Evolutionary conservation across 352 stramenopile species (phyloP), one percentile per base, ranked within the genome.

Genomic region (Plasmopara halstedii): DNA sequence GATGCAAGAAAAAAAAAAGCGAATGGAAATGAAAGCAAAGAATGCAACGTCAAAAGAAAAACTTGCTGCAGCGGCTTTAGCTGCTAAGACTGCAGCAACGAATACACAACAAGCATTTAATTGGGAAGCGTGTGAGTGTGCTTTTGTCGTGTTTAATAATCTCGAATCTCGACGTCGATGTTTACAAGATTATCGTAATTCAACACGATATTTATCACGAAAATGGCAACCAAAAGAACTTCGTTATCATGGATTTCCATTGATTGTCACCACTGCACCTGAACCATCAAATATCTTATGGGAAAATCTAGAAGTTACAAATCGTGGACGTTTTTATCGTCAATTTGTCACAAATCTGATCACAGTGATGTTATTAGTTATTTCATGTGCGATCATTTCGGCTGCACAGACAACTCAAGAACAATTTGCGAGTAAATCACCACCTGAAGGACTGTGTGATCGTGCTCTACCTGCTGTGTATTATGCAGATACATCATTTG

Each of bases 131-230:
- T 87, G 73, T 14, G 63, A 85, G 22, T 88, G 75, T 38, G 83
- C 83, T 5, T 94, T 91, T 45, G 75, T 95, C 8, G 76, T 92
- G n/a, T 95, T 95, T 39, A 84, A 94, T 50, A 81, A 90, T 37
- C 45, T 90, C 18, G 82, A 92, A 44, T 91, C 76, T 6, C 57
- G 62, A 10, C 67, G 72, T 0, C 56, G 80, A 0, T 94, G 82
- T 19, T 38, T 94, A 13, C 48, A 67, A n/a, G 83, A 95, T 58
- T 95, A 95, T 49, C 64, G 68, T 1, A 61, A 68, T 11, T 85
- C 62, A 1, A 64, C 53, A 3, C 50, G 46, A n/a, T 73, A 62
- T 54, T 45, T 83, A 3, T 31, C 73, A 0, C 64, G 58, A 6
- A 46, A 53, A 1, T 80, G 60, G 34, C 73, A 88, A 26, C 79